Base-by-base conservation (phyloP, 192 early-diverging fungal species). In the Rhizophagus clarus region DNA sequence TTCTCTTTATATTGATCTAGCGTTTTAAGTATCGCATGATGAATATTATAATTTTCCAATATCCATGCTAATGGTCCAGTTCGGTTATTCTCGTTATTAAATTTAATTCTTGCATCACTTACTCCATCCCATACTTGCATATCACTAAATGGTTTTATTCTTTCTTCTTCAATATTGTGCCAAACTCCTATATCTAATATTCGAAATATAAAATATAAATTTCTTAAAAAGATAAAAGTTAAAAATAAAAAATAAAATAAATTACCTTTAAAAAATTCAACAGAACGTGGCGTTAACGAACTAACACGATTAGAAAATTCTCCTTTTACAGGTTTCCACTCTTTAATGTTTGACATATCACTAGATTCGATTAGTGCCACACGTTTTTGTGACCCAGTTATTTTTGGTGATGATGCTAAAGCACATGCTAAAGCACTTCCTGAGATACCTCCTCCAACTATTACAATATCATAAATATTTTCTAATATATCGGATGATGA, bases 381-480 rank as follows among this genome's bases (percentile, higher is more conserved):
- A 61, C 89, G 88, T 56, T 56, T 56, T 51, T 86, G 86, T 20
- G 83, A 77, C 14, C 82, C 76, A 10, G 86, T 84, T 32, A 77
- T 76, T 32, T 71, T 76, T 64, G 76, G 78, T 61, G 81, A 74
- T 49, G 81, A 74, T 10, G 80, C 90, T 72, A 98, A 87, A 26
- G 91, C 89, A 69, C 89, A 90, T 4, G 96, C 96, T 40, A 97
- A 83, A 11, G 96, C 92, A n/a, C 91, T 94, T 49, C 97, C 97
- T 14, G 95, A 90, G 40, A 95, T 91, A 24, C 97, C 97, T 34
- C 95, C 96, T 22, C 97, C 97, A 20, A 98, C 92, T 81, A 98
- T 93, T 40, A 93, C 92, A 34, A 98, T 87, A 77, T 98, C 96
- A 74, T 93, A 95, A 28, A 82, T 32, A 74, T 80, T 76, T 76